phyloP scores from a whole-genome alignment of 495 filamentous ascomycete species.

The Lophiotrema nucula region DNA sequence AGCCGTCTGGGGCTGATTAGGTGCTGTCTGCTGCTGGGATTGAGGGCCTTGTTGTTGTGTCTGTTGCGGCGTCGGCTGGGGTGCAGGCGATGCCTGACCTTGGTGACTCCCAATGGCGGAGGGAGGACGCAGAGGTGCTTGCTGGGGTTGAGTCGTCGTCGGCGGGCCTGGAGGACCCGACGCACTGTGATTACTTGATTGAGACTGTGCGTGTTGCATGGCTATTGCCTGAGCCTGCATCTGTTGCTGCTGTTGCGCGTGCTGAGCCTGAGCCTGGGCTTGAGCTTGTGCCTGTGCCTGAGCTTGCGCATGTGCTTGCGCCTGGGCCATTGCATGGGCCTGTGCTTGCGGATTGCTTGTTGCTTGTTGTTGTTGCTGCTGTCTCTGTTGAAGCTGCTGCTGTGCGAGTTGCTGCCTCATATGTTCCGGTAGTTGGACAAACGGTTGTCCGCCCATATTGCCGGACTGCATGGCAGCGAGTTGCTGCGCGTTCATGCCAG shows the following conservation, averaged over 20 bases:
- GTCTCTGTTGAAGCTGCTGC: constrained; percentile 18
- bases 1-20: constrained; percentile 38
- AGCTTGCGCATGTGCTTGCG: constrained; percentile 23
- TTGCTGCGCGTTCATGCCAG: constrained; percentile 25
- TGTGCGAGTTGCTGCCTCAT: constrained; percentile 23
- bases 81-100: constrained; percentile 29
- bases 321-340: constrained; percentile 22
- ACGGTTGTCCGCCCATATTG: constrained; percentile 3
- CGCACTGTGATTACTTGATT: constrained; percentile 40
- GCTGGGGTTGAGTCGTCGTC: constrained; percentile 29
- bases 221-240: constrained; percentile 44
- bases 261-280: constrained; percentile 40
- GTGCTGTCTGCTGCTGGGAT: constrained; percentile 46
- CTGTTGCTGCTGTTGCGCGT: constrained; percentile 51
- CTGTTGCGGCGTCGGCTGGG: constrained; percentile 36
- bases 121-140: constrained; percentile 29
- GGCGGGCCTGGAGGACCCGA: constrained; percentile 31
- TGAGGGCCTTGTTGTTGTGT: constrained; percentile 48
- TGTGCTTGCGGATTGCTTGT: constrained; percentile 28
- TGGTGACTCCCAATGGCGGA: constrained; percentile 31
- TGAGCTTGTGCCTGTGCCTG: constrained; percentile 31
- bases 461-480: constrained; percentile 13
- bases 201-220: constrained; percentile 41
- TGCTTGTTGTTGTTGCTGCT: constrained; percentile 40
- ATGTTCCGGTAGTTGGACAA: constrained; percentile 24